phyloP scores from a whole-genome alignment of 2,329 filamentous ascomycete species.

The Colletotrichum sidae region DNA sequence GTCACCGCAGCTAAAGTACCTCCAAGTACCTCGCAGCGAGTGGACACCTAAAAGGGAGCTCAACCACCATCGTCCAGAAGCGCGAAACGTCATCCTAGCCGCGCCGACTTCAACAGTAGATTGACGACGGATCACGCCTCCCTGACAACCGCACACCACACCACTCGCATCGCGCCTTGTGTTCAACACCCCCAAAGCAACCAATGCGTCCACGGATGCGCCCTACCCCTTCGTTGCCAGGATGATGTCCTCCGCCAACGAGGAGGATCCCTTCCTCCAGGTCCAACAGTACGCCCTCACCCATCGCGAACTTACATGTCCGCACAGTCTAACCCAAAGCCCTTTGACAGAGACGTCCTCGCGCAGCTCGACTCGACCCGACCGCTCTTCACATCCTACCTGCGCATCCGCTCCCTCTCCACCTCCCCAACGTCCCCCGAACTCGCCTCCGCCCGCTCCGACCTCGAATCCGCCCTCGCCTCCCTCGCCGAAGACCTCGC shows the following conservation, averaged over 20 bases:
- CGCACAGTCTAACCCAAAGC: slow-evolving; percentile 24
- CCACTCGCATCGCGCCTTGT: background rate
- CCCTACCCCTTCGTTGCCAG: slow-evolving; percentile 42
- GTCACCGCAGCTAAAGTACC: slow-evolving; percentile 2
- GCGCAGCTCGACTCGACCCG: slow-evolving; percentile 83
- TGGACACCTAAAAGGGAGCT: slow-evolving; percentile 26
- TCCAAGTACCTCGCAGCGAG: slow-evolving; percentile 16
- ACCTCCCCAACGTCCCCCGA: slow-evolving; percentile 81
- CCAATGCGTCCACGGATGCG: slow-evolving; percentile 35
- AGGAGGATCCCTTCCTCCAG: slow-evolving; percentile 78
- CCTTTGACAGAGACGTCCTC: slow-evolving; percentile 82
- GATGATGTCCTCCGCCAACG: slow-evolving; percentile 77
- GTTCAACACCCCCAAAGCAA: background rate
- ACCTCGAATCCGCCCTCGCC: slow-evolving; percentile 74
- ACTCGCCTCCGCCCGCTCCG: slow-evolving; percentile 80
- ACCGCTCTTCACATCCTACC: slow-evolving; percentile 91
- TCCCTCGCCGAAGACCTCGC: slow-evolving; percentile 84
- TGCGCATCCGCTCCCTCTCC: slow-evolving; percentile 91
- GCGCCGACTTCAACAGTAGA: slow-evolving; percentile 23
- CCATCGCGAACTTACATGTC: slow-evolving; percentile 2
- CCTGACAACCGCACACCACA: background rate
- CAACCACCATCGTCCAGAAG: slow-evolving; percentile 22
- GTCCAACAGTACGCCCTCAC: slow-evolving; percentile 70
- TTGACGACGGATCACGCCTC: slow-evolving; percentile 16
- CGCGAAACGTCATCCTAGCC: slow-evolving; percentile 38